These are phyloP conservation scores for Onygenales sp. DNA, from an alignment of 2,329 filamentous ascomycete genomes.

Conservation along the genomic window DNA sequence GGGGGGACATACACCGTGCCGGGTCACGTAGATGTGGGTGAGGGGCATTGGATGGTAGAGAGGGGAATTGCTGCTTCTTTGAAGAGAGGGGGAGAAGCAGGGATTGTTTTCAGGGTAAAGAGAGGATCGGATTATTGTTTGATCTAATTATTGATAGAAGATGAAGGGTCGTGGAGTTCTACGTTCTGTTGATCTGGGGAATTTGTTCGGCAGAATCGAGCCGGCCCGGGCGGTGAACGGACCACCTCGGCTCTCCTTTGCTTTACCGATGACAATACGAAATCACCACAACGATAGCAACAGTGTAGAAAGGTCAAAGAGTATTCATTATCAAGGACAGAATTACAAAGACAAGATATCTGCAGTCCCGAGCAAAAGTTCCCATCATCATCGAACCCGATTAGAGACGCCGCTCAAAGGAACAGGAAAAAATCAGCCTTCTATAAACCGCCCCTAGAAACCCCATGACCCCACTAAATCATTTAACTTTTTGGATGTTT, in stretches of 20 bases:
- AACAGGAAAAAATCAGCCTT: background rate
- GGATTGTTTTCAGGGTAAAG: background rate
- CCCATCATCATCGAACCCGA: background rate
- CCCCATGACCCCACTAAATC: background rate
- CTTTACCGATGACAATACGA: background rate
- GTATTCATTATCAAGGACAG: background rate
- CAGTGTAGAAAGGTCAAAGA: background rate
- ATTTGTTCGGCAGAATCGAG: slow-evolving; percentile 3
- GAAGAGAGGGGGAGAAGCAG: background rate
- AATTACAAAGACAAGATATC: background rate
- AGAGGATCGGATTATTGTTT: background rate
- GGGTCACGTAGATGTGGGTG: slow-evolving; percentile 62
- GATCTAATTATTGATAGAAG: background rate
- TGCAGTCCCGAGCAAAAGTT: background rate
- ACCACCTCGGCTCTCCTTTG: slow-evolving; percentile 5
- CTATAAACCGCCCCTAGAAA: background rate
- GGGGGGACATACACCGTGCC: slow-evolving; percentile 57
- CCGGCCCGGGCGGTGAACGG: slow-evolving; percentile 1
- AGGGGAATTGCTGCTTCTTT: background rate
- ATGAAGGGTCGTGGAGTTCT: background rate
- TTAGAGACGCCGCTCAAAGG: background rate
- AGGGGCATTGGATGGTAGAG: slow-evolving; percentile 46
- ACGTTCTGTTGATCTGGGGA: background rate
- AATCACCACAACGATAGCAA: background rate
- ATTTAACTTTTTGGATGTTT: slow-evolving; percentile 1